Evolutionary conservation across 106 monocot genomes (phyloP).

Genomic region (Amphibolis antarctica): DNA sequence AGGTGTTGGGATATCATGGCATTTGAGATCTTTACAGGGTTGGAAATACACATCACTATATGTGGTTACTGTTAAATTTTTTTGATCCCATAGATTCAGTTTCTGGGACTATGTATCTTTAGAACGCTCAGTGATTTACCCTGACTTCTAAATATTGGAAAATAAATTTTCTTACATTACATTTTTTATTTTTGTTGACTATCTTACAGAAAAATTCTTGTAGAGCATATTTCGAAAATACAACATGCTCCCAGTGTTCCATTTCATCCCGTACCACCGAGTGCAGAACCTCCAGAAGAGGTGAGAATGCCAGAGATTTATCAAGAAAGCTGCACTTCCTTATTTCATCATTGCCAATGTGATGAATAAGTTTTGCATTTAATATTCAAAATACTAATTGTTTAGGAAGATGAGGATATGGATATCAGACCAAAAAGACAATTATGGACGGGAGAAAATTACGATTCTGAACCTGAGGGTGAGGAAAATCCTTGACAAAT

Average conservation of each 20-base stretch:
- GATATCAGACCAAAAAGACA: slow-evolving; percentile 12
- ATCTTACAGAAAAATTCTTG: slow-evolving; percentile 3
- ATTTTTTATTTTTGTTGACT: not conserved
- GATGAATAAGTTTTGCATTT: not conserved
- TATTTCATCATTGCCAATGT: not conserved
- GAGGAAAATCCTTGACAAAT: slow-evolving; percentile 4
- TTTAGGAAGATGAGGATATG: slow-evolving; percentile 15
- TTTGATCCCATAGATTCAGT: no score
- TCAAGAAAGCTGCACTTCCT: not conserved
- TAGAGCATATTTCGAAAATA: slow-evolving; percentile 15
- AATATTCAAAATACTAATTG: not conserved
- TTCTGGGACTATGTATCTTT: no score
- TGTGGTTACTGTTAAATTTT: no score
- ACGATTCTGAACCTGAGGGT: slow-evolving; percentile 16
- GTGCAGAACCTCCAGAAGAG: slow-evolving; percentile 14
- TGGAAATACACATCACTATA: no score
- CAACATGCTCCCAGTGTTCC: slow-evolving; percentile 22
- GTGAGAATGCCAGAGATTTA: not conserved
- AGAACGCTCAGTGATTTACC: no score
- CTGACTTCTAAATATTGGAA: no score
- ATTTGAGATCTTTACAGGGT: no score
- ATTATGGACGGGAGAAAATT: slow-evolving; percentile 11
- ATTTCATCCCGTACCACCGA: slow-evolving; percentile 11
- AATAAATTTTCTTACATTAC: no score
- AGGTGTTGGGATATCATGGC: no score